phyloP scores from a whole-genome alignment of 1,284 basidiomycete species.

The Pyrrhoderma noxium region DNA sequence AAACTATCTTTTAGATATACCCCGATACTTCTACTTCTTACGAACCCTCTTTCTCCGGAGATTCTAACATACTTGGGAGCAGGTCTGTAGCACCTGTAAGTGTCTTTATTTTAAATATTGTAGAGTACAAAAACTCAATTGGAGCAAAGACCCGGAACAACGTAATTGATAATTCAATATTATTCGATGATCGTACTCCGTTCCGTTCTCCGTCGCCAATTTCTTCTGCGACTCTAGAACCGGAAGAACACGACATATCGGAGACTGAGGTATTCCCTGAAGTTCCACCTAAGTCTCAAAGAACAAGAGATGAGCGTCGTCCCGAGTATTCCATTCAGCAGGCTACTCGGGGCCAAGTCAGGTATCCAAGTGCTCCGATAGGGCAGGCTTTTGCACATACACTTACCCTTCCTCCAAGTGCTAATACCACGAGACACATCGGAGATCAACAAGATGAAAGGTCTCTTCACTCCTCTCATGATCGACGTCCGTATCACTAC shows the following conservation, averaged over 20 bases:
- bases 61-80: slow-evolving; percentile 2
- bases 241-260: slow-evolving; percentile 6
- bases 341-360: slow-evolving; percentile 9
- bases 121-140: neutral
- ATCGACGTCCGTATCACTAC: slow-evolving; percentile 3
- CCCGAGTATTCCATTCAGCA: slow-evolving; percentile 14
- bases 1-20: slow-evolving; percentile 8
- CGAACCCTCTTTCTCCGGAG: slow-evolving; percentile 11
- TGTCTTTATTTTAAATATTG: neutral
- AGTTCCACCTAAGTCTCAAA: slow-evolving; percentile 8
- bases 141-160: neutral
- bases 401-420: slow-evolving; percentile 12
- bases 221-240: neutral
- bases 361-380: slow-evolving; percentile 15
- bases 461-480: neutral
- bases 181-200: neutral
- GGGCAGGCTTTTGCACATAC: slow-evolving; percentile 14
- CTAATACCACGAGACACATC: neutral
- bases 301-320: neutral
- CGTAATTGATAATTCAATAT: neutral
- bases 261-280: slow-evolving; percentile 1
- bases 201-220: slow-evolving; percentile 4
- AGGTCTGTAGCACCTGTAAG: neutral
- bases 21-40: slow-evolving; percentile 17
- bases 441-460: neutral